A percentile compares a stretch with the other conserved stretches of the same genome.
Evolutionary conservation across 2,329 filamentous ascomycete species (phyloP).

Genomic region (Neopestalotiopsis clavispora): DNA sequence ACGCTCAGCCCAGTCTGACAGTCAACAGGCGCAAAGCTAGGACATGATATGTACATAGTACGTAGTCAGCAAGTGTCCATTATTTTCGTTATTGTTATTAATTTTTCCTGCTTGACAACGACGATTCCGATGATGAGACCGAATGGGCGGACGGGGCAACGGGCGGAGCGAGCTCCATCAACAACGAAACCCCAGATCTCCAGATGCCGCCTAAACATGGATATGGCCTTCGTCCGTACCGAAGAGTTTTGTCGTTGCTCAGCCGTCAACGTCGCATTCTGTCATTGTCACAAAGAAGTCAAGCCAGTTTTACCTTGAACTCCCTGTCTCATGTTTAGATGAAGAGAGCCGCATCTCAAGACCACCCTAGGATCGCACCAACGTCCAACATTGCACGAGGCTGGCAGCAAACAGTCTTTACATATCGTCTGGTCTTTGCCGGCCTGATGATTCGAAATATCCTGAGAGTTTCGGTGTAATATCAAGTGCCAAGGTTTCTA

Average conservation of each 20-base stretch:
- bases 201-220: conserved; percentile 1
- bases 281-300: background rate
- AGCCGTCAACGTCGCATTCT: conserved; percentile 4
- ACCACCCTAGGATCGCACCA: background rate
- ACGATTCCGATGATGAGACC: background rate
- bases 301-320: conserved; percentile 8
- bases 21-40: background rate
- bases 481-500: background rate
- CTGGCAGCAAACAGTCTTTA: background rate
- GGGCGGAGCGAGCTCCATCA: conserved; percentile 9
- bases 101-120: background rate
- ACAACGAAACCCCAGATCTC: conserved; percentile 13
- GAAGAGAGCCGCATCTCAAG: conserved; percentile 12
- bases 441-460: conserved; percentile 4
- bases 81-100: background rate
- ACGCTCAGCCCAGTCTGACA: background rate
- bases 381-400: conserved; percentile 14
- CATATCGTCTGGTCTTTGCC: background rate
- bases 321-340: conserved; percentile 15
- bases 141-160: background rate
- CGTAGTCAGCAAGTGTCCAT: background rate
- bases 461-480: background rate
- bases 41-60: background rate
- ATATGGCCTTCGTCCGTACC: background rate
- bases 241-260: background rate